These are phyloP conservation scores for Voacanga thouarsii DNA, from an alignment of 257 asterid genomes.

Conservation along the genomic window DNA sequence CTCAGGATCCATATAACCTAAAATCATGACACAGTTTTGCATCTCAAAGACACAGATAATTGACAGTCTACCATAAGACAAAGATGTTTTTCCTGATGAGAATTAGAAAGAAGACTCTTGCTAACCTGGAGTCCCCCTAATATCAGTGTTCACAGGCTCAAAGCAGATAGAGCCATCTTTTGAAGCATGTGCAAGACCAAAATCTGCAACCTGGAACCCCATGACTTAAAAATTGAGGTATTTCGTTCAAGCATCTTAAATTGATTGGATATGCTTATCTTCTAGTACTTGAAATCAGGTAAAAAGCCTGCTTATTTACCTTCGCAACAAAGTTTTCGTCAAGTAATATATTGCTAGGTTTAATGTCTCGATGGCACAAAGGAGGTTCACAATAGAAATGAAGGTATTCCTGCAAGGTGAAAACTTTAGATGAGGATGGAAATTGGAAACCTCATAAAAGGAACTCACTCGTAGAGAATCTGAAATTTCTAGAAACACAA, in stretches of 20 bases:
- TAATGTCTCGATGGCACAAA: constrained; percentile 90
- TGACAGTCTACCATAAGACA: not conserved
- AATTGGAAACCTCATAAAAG: constrained; percentile 4
- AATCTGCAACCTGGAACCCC: constrained; percentile 81
- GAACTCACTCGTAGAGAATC: not conserved
- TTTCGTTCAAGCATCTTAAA: not conserved
- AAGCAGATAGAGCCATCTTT: constrained; percentile 89
- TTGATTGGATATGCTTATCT: not conserved
- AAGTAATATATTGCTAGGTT: constrained; percentile 89
- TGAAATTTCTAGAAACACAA: not conserved
- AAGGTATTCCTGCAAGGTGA: constrained; percentile 77
- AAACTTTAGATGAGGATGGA: constrained; percentile 10
- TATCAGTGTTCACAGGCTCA: constrained; percentile 88
- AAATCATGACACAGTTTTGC: constrained; percentile 12
- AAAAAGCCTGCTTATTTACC: constrained; percentile 37
- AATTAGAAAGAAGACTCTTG: not conserved
- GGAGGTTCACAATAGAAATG: constrained; percentile 96
- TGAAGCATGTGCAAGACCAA: constrained; percentile 95
- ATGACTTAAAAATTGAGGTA: not conserved
- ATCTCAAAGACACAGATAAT: not conserved
- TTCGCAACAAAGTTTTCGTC: constrained; percentile 75
- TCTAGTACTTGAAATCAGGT: not conserved
- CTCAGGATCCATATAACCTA: constrained; percentile 95
- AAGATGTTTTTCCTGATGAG: not conserved
- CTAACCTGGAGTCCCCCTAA: constrained; percentile 95